Conservation (phyloP, 2,329 filamentous ascomycete species). For the Arthrobotrys sinensis region DNA sequence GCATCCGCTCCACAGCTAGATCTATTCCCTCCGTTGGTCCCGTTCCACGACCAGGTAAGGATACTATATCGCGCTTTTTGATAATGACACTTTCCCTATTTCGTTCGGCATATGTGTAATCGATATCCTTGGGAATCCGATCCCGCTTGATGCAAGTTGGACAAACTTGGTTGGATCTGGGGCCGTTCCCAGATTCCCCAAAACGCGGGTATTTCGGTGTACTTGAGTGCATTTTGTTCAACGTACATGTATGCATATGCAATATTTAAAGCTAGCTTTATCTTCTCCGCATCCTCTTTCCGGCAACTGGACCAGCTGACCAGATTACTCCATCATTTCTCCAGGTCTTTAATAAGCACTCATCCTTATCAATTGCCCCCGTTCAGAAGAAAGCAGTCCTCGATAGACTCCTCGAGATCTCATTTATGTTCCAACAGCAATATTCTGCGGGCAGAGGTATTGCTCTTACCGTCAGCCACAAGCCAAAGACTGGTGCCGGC, state of each 20-base stretch:
- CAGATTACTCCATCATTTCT: conserved; percentile 7
- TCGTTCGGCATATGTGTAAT: conserved; percentile 27
- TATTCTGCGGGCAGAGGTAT: conserved; percentile 55
- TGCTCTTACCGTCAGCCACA: conserved; percentile 13
- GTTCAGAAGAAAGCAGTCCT: conserved; percentile 43
- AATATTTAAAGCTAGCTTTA: conserved; percentile 21
- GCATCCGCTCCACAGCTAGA: conserved; percentile 47
- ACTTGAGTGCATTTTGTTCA: conserved; percentile 23
- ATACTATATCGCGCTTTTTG: conserved; percentile 32
- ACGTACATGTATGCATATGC: conserved; percentile 24
- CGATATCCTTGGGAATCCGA: conserved; percentile 43
- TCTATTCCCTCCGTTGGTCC: conserved; percentile 38
- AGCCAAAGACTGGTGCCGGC: conserved; percentile 5
- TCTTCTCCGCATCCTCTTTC: conserved; percentile 17
- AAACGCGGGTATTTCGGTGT: conserved; percentile 20
- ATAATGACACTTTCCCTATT: conserved; percentile 23
- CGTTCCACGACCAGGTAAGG: conserved; percentile 48
- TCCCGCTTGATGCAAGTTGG: conserved; percentile 25
- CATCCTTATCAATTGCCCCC: conserved; percentile 50
- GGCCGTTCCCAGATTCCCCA: conserved; percentile 5
- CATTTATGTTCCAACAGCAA: conserved; percentile 50
- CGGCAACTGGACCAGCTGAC: conserved; percentile 53
- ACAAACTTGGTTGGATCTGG: conserved; percentile 27
- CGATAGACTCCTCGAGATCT: conserved; percentile 51
- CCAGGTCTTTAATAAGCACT: conserved; percentile 44